These are phyloP conservation scores for Murraya koenigii DNA, from an alignment of 345 rosid species.

Conservation along the genomic window DNA sequence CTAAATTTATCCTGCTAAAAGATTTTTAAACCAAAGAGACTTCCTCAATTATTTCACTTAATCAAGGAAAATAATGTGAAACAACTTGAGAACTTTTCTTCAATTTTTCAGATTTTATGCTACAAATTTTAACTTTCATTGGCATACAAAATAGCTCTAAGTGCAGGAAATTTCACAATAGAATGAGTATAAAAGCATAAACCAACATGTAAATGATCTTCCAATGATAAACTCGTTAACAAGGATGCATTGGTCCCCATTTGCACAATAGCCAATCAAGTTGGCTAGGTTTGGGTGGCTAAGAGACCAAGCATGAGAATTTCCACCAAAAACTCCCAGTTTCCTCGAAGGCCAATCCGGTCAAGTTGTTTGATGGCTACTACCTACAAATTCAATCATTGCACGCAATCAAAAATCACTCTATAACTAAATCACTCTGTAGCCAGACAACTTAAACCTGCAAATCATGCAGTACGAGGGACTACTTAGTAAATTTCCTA, in stretches of 20 bases:
- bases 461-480: too few relatives aligned
- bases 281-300: conserved; percentile 88
- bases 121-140: background rate
- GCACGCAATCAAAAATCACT: conserved; percentile 2
- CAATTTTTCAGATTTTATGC: background rate
- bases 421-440: too few relatives aligned
- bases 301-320: conserved; percentile 96
- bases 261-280: conserved; percentile 94
- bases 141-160: background rate
- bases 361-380: conserved; percentile 95
- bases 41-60: too few relatives aligned
- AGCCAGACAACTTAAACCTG: too few relatives aligned
- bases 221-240: conserved; percentile 92
- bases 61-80: background rate
- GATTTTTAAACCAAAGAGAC: too few relatives aligned
- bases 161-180: background rate
- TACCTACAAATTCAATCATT: conserved; percentile 46
- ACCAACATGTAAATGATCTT: conserved; percentile 88
- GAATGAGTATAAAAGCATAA: background rate
- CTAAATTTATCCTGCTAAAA: too few relatives aligned
- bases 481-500: too few relatives aligned
- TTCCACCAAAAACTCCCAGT: conserved; percentile 95
- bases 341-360: conserved; percentile 92
- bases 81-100: background rate
- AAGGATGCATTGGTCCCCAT: conserved; percentile 94